Percentiles rank a stretch among this genome's conserved stretches.
Conservation (phyloP, 768 basidiomycete species). For the Kwoniella shandongensis region DNA sequence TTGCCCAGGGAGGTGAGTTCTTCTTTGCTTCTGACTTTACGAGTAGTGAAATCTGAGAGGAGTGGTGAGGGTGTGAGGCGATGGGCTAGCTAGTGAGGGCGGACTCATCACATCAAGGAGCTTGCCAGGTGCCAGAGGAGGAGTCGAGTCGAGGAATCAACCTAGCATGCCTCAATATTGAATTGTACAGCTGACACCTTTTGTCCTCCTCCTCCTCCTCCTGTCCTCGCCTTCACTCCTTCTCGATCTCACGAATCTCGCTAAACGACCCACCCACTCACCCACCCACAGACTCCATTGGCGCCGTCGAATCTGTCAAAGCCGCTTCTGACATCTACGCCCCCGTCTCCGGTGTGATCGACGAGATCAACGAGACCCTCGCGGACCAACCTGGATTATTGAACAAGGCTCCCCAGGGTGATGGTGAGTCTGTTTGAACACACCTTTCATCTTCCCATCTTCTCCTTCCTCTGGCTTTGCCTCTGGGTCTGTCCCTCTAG, state of each 20-base stretch:
- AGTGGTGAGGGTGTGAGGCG: constrained; percentile 16
- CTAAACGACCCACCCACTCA: no score
- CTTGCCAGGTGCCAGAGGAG: no score
- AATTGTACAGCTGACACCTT: no score
- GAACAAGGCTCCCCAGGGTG: constrained; percentile 80
- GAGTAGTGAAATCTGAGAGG: background rate
- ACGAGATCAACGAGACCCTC: constrained; percentile 74
- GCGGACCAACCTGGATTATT: constrained; percentile 70
- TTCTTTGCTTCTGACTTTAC: background rate
- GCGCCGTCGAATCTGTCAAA: constrained; percentile 94
- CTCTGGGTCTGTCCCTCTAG: background rate
- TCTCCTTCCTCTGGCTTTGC: background rate
- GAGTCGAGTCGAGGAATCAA: no score
- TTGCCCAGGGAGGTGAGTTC: constrained; percentile 52
- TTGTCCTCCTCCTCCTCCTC: no score
- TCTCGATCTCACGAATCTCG: no score
- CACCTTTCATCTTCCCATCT: background rate
- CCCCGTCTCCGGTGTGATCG: constrained; percentile 80
- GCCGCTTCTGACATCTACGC: constrained; percentile 96
- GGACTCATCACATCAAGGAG: no score
- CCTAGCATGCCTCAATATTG: no score
- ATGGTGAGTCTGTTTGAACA: no score
- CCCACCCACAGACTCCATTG: constrained; percentile 66
- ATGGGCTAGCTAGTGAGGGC: constrained; percentile 36
- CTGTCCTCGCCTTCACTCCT: no score